Evolutionary conservation across 1,139 yeast species (phyloP).

Genomic region (Saccharomyces pastorianus): DNA sequence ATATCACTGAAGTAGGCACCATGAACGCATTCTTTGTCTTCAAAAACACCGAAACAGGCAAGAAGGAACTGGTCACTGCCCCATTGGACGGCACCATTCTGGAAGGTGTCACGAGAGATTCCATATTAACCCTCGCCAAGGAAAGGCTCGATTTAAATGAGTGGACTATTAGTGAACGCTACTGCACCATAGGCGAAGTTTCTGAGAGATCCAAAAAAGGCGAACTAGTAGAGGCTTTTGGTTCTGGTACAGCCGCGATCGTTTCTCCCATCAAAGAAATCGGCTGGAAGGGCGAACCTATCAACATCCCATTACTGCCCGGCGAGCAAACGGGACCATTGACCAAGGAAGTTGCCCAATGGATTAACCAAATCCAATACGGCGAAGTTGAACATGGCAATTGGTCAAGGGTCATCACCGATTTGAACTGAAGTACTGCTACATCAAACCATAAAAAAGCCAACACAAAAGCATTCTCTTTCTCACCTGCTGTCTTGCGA

Average conservation of each 20-base stretch:
- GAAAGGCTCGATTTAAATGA: slow-evolving; percentile 56
- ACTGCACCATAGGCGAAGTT: slow-evolving; percentile 73
- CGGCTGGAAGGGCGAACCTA: slow-evolving; percentile 66
- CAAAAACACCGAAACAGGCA: slow-evolving; percentile 58
- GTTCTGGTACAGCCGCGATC: slow-evolving; percentile 95
- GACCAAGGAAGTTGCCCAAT: slow-evolving; percentile 64
- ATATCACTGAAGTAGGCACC: slow-evolving; percentile 93
- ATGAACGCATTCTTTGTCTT: slow-evolving; percentile 91
- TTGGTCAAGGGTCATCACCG: slow-evolving; percentile 35
- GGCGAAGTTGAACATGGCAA: slow-evolving; percentile 57
- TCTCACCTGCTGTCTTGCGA: too few relatives aligned
- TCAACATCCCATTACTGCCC: slow-evolving; percentile 65
- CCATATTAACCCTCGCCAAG: slow-evolving; percentile 67
- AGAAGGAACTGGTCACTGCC: slow-evolving; percentile 88
- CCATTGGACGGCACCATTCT: slow-evolving; percentile 95
- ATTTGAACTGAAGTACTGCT: slow-evolving; percentile 16
- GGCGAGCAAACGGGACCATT: slow-evolving; percentile 76
- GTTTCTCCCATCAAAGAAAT: slow-evolving; percentile 88
- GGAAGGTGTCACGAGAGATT: slow-evolving; percentile 95
- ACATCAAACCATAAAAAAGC: too few relatives aligned
- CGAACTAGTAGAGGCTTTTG: slow-evolving; percentile 87
- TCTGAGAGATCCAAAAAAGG: slow-evolving; percentile 69
- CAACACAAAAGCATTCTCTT: too few relatives aligned
- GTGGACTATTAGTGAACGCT: slow-evolving; percentile 79
- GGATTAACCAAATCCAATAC: slow-evolving; percentile 87